Evolutionary conservation across 208 protist genomes (phyloP), one percentile per base, ranked within the genome.

Genomic region (Perkinsela sp.): DNA sequence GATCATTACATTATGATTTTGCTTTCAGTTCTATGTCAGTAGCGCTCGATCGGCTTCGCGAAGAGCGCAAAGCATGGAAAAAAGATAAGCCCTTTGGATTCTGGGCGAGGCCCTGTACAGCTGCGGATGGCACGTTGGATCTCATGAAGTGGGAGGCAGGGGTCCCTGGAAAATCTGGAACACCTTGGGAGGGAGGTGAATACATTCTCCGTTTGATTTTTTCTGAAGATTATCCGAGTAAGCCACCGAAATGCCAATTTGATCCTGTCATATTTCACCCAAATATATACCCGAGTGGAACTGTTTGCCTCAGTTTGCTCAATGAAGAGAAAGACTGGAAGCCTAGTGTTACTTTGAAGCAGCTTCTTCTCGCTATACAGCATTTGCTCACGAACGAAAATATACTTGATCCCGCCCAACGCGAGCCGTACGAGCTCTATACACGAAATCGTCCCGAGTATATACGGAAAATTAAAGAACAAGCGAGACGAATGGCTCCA

Each of bases 301-400:
- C 94, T 1, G 94, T 99, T 22, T 99, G 96, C 80, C 76, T 99
- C 1, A 94, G 85, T n/a, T 93, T 99, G 68, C 73, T 99, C 0
- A 97, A 97, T 72, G 95, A 97, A 72, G 93, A 98, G 67, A 95
- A 98, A 74, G 94, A 96, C 72, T 99, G 96, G 96, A 88, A 93
- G 71, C 95, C 96, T 28, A 89, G 85, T 31, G 93, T 98, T 30
- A 97, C 91, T 0, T 82, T 99, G 29, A 97, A 97, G 78, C 92
- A 96, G 78, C 97, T 99, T 28, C 80, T 99, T 15, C 74, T 97
- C 0, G 95, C 95, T n/a, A 95, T 99, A 32, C 96, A 98, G 78
- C 89, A 96, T 71, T 80, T 98, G 32, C 82, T 98, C 1, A 85
- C 96, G 75, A 83, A 93, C 69, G 95, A 95, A 2, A 99, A 99